Evolutionary conservation across 2,329 filamentous ascomycete species (phyloP), one percentile per base, ranked within the genome.

Genomic region (Fusarium cicatricum): DNA sequence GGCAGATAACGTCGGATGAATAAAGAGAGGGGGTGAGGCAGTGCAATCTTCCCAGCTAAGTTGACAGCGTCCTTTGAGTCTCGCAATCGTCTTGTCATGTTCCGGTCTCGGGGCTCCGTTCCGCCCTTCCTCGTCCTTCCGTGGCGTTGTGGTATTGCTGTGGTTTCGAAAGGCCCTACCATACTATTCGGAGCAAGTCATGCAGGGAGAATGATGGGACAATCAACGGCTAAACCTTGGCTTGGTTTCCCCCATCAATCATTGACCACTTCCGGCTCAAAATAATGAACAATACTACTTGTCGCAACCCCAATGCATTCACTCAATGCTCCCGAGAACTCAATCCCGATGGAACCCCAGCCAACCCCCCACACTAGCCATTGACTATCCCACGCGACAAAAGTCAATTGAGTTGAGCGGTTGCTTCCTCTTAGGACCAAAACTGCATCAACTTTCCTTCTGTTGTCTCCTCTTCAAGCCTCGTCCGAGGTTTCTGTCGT

Each of bases 371-470:
- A 52, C 60, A 52, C 31, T 29, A 47, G 31, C 43, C 31, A 43
- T 40, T 21, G 26, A 21, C n/a, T 21, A 50, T 32, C 21, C 43
- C 39, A 55, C 45, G 42, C 46, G 51, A 38, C 17, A n/a, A 29
- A 48, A 39, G 41, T 40, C 33, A 33, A 48, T 40, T n/a, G 28
- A 34, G 23, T 34, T 32, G 28, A 39, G 32, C 38, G 29, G 37
- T 42, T 49, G 34, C 29, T 50, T 31, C 31, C 40, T 5, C 36
- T 37, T 21, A 33, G 12, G 51, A 45, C 38, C 48, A 55, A 31
- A 38, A 52, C 40, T 55, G 46, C 38, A 14, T 45, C 37, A 49
- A 52, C 48, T 26, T 55, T 60, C 42, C 51, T 51, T 55, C 51
- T 59, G 11, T 15, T 52, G 34, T 46, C 43, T 53, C 29, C 41